These are phyloP conservation scores for Smallanthus sonchifolius DNA, from an alignment of 129 eudicot species.

Conservation along the genomic window DNA sequence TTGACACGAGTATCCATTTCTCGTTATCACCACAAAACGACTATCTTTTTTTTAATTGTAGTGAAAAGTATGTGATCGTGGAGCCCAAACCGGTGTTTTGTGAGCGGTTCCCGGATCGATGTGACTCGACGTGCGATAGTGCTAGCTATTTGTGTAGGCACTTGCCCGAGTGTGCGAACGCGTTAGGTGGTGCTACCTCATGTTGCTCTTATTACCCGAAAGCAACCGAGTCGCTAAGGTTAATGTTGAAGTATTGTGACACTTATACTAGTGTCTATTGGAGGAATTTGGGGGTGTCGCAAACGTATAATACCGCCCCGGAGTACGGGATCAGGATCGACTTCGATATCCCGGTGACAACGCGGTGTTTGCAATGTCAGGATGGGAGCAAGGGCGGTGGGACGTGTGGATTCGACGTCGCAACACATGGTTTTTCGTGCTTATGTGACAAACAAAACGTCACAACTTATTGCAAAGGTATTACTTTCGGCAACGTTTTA, in stretches of 20 bases:
- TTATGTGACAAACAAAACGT: constrained; percentile 71
- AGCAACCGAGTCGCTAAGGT: constrained; percentile 77
- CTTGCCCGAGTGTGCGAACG: constrained; percentile 59
- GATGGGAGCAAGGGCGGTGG: constrained; percentile 77
- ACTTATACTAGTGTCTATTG: constrained; percentile 89
- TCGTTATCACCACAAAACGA: constrained; percentile 68
- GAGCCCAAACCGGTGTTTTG: constrained; percentile 80
- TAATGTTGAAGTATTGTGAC: constrained; percentile 77
- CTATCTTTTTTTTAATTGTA: constrained; percentile 88
- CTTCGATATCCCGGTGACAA: constrained; percentile 81
- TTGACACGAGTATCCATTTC: constrained; percentile 77
- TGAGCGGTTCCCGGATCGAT: constrained; percentile 77
- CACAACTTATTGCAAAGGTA: constrained; percentile 83
- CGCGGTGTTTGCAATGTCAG: constrained; percentile 69
- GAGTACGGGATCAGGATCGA: constrained; percentile 88
- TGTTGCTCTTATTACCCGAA: constrained; percentile 95
- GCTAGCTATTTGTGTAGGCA: constrained; percentile 82
- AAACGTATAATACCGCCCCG: constrained; percentile 51
- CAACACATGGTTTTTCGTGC: constrained; percentile 61
- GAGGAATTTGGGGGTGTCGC: constrained; percentile 64
- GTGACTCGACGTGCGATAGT: constrained; percentile 81
- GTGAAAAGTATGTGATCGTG: constrained; percentile 53
- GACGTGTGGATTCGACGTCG: constrained; percentile 70
- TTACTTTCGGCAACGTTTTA: background rate
- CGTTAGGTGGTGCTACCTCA: constrained; percentile 36